Evolutionary conservation across 2,329 filamentous ascomycete species (phyloP), one percentile per base, ranked within the genome.

Genomic region (Trichothecium roseum): DNA sequence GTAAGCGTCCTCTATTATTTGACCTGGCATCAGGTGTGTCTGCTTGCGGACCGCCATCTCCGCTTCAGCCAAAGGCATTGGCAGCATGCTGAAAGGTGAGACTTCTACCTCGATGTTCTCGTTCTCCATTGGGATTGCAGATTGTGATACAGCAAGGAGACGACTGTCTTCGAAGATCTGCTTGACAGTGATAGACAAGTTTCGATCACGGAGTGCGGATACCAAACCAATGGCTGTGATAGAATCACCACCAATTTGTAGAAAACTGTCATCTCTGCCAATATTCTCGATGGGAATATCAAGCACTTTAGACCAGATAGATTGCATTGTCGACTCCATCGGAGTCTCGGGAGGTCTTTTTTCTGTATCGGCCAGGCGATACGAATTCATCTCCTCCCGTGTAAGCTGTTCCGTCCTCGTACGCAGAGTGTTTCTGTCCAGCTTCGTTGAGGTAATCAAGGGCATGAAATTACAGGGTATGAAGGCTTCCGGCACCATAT

Each of bases 401-500:
- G 20, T n/a, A n/a, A 41, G 40, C 10, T 27, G 28, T 10, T 37
- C 17, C n/a, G 31, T 24, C 22, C 28, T 26, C 12, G 18, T 29
- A 14, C 27, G 35, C 17, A 42, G 38, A n/a, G 34, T 33, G 29
- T 30, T 38, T 9, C 46, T 37, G 26, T 47, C 35, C 3, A 57
- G 60, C 52, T 66, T 66, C 8, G 60, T 60, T 5, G 61, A 64
- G 2, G 56, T 45, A 2, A 60, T 65, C 14, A 67, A 41, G 1
- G 66, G 65, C 13, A 69, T 50, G 24, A 53, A 47, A 32, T 53
- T 54, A 18, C 68, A 51, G 1, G 64, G 63, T 7, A 69, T 52
- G 34, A 60, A 67, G 6, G 57, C 54, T 4, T 54, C 49, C 0
- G 64, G 65, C n/a, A 66, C 50, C 53, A 64, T 62, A 35, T 59